Evolutionary conservation across 495 filamentous ascomycete species (phyloP).

Genomic region (Elasticomyces elasticus): DNA sequence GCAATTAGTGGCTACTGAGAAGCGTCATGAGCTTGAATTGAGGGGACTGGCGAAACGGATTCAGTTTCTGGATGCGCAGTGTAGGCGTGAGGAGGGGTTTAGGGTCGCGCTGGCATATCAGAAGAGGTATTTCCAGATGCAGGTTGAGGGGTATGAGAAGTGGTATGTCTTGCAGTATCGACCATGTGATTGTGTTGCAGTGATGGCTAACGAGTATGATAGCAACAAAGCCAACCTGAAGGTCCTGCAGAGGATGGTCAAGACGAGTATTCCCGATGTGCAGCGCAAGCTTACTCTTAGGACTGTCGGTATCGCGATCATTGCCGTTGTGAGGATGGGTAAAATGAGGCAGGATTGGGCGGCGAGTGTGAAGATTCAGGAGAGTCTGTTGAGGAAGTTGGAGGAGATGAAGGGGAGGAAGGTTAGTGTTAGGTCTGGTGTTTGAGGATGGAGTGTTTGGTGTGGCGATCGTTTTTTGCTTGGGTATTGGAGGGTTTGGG

Average conservation of each 20-base stretch:
- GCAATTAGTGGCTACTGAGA: slow-evolving; percentile 31
- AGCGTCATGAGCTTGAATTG: slow-evolving; percentile 67
- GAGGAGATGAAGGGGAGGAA: slow-evolving; percentile 7
- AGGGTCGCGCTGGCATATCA: slow-evolving; percentile 66
- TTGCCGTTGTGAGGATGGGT: slow-evolving; percentile 47
- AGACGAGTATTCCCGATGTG: slow-evolving; percentile 34
- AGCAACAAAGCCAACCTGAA: slow-evolving; percentile 88
- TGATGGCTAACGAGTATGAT: slow-evolving; percentile 18
- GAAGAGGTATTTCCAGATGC: slow-evolving; percentile 67
- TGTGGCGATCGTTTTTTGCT: neutral
- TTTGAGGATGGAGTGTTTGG: neutral
- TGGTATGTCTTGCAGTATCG: slow-evolving; percentile 89
- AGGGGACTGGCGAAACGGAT: slow-evolving; percentile 79
- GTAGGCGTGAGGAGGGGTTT: slow-evolving; percentile 69
- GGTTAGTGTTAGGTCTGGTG: neutral
- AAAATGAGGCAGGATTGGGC: slow-evolving; percentile 42
- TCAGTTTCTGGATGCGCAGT: slow-evolving; percentile 71
- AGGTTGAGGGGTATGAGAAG: slow-evolving; percentile 67
- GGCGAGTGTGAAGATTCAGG: slow-evolving; percentile 27
- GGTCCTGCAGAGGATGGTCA: slow-evolving; percentile 71
- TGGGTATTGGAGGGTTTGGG: neutral
- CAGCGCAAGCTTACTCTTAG: slow-evolving; percentile 38
- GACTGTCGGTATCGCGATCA: slow-evolving; percentile 42
- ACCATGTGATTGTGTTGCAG: slow-evolving; percentile 4
- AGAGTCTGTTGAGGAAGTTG: slow-evolving; percentile 17